Conservation (phyloP, 495 filamentous ascomycete species). For the Penicillium psychrofluorescens region DNA sequence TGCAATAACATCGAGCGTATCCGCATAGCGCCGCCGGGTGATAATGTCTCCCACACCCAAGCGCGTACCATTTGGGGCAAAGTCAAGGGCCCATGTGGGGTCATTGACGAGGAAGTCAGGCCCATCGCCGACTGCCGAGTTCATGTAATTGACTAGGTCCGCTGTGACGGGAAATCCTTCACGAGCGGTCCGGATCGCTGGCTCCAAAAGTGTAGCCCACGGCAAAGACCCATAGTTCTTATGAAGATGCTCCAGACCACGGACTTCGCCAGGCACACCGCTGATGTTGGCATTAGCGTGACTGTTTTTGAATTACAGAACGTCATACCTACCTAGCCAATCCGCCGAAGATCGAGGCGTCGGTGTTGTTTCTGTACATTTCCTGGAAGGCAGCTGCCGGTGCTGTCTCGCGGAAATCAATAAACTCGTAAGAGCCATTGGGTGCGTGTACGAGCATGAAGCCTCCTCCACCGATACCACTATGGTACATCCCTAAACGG, state of each 20-base stretch:
- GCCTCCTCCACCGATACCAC: slow-evolving; percentile 82
- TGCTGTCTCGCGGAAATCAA: slow-evolving; percentile 84
- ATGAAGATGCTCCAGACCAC: slow-evolving; percentile 71
- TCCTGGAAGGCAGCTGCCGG: slow-evolving; percentile 68
- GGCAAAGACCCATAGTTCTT: slow-evolving; percentile 61
- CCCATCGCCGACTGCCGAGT: slow-evolving; percentile 23
- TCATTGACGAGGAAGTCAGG: slow-evolving; percentile 63
- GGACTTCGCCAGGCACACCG: slow-evolving; percentile 77
- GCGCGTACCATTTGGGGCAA: slow-evolving; percentile 72
- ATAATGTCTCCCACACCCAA: slow-evolving; percentile 67
- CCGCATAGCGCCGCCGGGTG: slow-evolving; percentile 68
- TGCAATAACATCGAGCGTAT: slow-evolving; percentile 71
- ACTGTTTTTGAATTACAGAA: too few relatives aligned
- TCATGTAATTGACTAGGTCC: slow-evolving; percentile 68
- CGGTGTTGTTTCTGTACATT: slow-evolving; percentile 64
- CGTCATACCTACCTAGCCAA: slow-evolving; percentile 49
- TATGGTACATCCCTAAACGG: slow-evolving; percentile 68
- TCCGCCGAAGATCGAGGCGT: slow-evolving; percentile 46
- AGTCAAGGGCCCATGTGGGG: slow-evolving; percentile 76
- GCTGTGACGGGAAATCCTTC: slow-evolving; percentile 64
- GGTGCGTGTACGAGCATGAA: slow-evolving; percentile 69
- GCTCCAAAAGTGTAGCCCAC: slow-evolving; percentile 63
- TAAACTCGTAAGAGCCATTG: slow-evolving; percentile 60
- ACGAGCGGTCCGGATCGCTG: slow-evolving; percentile 66
- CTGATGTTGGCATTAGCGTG: slow-evolving; percentile 19